A percentile compares a stretch with the other conserved stretches of the same genome.
These are phyloP conservation scores for Yarrowia sp. DNA, from an alignment of 805 yeast genomes.

Conservation along the genomic window DNA sequence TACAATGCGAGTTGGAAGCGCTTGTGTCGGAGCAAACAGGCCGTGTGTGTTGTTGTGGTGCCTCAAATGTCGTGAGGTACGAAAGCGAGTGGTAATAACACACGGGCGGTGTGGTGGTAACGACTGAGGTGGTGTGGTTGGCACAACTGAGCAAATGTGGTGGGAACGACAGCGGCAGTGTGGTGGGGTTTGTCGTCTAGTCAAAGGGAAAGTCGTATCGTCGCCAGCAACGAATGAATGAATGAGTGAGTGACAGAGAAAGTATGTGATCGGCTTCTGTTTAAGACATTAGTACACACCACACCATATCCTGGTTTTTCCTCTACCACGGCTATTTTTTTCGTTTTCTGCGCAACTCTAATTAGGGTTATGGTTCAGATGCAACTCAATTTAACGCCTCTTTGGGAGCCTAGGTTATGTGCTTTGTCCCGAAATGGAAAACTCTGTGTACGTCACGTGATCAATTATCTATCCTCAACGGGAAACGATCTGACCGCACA, in stretches of 20 bases:
- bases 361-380: background rate
- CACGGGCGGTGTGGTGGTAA: background rate
- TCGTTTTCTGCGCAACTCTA: background rate
- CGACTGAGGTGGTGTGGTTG: background rate
- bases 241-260: conserved; percentile 19
- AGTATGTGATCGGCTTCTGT: conserved; percentile 19
- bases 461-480: background rate
- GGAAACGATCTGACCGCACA: background rate
- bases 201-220: background rate
- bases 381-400: conserved; percentile 17
- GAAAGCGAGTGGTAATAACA: too few relatives aligned
- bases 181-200: too few relatives aligned
- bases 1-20: background rate
- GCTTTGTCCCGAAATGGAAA: conserved; percentile 23
- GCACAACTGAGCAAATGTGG: background rate
- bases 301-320: conserved; percentile 16
- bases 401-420: background rate
- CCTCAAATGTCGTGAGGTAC: too few relatives aligned
- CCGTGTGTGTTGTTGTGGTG: too few relatives aligned
- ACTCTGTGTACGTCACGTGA: conserved; percentile 6
- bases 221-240: conserved; percentile 25
- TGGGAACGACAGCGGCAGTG: background rate
- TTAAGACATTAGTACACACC: conserved; percentile 35
- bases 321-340: conserved; percentile 2
- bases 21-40: too few relatives aligned